phyloP scores from a whole-genome alignment of 2,329 filamentous ascomycete genomes.

The Ascochyta rabiei region DNA sequence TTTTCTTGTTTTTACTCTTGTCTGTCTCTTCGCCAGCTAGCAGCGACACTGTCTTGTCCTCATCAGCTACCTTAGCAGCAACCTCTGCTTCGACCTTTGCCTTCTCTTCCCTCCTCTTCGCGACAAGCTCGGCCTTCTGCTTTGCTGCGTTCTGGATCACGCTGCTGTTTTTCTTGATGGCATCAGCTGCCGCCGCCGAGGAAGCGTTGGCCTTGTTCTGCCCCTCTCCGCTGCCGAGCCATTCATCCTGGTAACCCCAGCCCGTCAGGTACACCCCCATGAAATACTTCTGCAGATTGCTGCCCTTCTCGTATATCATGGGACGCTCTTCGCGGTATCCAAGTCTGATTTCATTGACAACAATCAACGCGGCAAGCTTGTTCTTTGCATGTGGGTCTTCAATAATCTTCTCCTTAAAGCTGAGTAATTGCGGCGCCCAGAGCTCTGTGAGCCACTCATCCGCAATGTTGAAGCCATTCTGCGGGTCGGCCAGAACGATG shows the following conservation, averaged over 20 bases:
- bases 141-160: slow-evolving; percentile 23
- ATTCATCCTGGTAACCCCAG: slow-evolving; percentile 68
- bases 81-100: slow-evolving; percentile 15
- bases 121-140: slow-evolving; percentile 32
- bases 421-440: slow-evolving; percentile 62
- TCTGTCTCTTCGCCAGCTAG: not conserved
- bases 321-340: slow-evolving; percentile 58
- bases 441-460: slow-evolving; percentile 75
- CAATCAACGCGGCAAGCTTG: slow-evolving; percentile 46
- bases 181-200: slow-evolving; percentile 67
- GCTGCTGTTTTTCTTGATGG: slow-evolving; percentile 57
- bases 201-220: slow-evolving; percentile 73
- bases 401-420: slow-evolving; percentile 36
- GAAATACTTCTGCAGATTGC: slow-evolving; percentile 63
- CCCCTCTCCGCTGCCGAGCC: slow-evolving; percentile 68
- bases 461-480: slow-evolving; percentile 65
- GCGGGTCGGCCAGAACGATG: slow-evolving; percentile 70
- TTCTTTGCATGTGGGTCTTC: slow-evolving; percentile 50
- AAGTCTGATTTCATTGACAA: slow-evolving; percentile 44
- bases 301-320: slow-evolving; percentile 55
- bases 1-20: slow-evolving; percentile 10
- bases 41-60: not conserved
- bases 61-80: slow-evolving; percentile 4
- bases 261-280: slow-evolving; percentile 71
- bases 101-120: slow-evolving; percentile 24